phyloP scores from a whole-genome alignment of 2,329 filamentous ascomycete genomes.

The Aspergillus aculeatus region DNA sequence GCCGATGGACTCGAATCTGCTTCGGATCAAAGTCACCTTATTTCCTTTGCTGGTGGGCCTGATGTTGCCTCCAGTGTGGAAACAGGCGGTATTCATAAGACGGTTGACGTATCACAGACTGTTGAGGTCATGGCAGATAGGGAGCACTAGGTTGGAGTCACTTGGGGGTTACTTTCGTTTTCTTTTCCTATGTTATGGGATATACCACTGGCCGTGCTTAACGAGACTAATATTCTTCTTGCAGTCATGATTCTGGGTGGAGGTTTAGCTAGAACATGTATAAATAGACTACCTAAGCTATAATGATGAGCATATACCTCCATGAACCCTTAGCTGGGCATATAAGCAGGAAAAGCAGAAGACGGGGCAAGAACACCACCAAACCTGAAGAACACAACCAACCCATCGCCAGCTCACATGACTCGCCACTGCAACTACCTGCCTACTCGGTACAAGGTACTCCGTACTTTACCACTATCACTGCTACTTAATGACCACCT shows the following conservation, averaged over 20 bases:
- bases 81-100: conserved; percentile 21
- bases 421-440: background rate
- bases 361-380: too few relatives aligned
- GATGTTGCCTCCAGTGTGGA: conserved; percentile 14
- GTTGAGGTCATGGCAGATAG: conserved; percentile 18
- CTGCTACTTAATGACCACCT: too few relatives aligned
- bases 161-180: background rate
- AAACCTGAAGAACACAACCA: background rate
- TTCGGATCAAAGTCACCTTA: conserved; percentile 33
- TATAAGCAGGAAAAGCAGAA: too few relatives aligned
- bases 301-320: background rate
- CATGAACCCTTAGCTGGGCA: too few relatives aligned
- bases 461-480: too few relatives aligned
- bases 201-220: background rate
- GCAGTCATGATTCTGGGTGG: background rate
- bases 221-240: background rate
- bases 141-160: background rate
- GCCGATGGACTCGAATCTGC: conserved; percentile 24
- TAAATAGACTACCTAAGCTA: background rate
- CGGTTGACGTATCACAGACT: conserved; percentile 24
- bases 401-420: background rate
- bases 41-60: conserved; percentile 27
- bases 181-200: background rate
- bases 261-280: background rate
- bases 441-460: too few relatives aligned